A percentile compares a stretch with the other conserved stretches of the same genome.
Conservation (phyloP, 2,329 filamentous ascomycete genomes). For the Epichloe coenophiala region DNA sequence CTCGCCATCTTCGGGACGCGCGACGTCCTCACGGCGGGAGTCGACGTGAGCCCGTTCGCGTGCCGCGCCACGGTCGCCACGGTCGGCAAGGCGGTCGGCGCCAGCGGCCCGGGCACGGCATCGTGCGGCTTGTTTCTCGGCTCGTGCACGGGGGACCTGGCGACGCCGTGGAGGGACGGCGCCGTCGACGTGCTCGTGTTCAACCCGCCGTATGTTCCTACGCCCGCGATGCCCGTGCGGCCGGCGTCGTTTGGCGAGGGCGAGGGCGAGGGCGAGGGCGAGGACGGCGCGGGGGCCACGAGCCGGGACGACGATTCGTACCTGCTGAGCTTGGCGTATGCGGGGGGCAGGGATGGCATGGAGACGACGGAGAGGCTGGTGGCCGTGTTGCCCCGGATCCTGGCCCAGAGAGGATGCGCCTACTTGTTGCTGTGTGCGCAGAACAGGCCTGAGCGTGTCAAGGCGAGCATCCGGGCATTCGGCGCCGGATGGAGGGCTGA, state of each 20-base stretch:
- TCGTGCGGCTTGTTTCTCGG: constrained; percentile 46
- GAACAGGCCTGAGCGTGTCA: constrained; percentile 71
- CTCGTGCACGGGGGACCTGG: constrained; percentile 55
- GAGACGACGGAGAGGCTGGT: constrained; percentile 77
- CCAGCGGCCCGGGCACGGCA: constrained; percentile 9
- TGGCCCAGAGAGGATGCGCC: constrained; percentile 60
- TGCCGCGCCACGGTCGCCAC: constrained; percentile 65
- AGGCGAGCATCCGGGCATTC: constrained; percentile 41
- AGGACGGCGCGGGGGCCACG: constrained; percentile 12
- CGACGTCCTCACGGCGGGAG: constrained; percentile 57
- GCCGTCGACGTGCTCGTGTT: constrained; percentile 76
- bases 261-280: too few relatives aligned
- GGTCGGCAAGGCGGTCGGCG: constrained; percentile 31
- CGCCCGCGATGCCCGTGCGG: constrained; percentile 53
- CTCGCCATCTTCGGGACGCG: constrained; percentile 55
- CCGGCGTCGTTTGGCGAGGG: constrained; percentile 16
- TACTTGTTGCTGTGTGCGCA: constrained; percentile 85
- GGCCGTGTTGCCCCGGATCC: constrained; percentile 47
- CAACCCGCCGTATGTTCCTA: constrained; percentile 95
- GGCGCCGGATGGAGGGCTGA: constrained; percentile 54
- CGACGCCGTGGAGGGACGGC: constrained; percentile 40
- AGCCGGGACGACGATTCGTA: constrained; percentile 70
- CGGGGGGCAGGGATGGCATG: constrained; percentile 84
- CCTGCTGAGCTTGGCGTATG: constrained; percentile 74
- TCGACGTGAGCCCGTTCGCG: constrained; percentile 78